Evolutionary conservation across 495 filamentous ascomycete species (phyloP), one percentile per base, ranked within the genome.

Genomic region (Penicillium atrosanguineum): DNA sequence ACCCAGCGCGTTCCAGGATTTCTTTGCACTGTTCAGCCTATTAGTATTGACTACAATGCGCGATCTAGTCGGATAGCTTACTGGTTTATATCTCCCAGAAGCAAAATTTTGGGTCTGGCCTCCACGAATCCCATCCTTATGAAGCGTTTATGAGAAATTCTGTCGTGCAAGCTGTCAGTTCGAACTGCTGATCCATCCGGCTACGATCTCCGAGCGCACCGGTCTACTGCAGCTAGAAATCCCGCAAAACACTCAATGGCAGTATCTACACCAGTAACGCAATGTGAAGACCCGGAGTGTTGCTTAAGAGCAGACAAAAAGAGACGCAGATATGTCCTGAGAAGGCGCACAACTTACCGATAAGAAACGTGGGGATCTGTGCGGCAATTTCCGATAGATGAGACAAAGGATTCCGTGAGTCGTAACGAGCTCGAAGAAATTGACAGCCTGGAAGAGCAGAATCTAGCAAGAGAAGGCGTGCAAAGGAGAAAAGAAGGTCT

Each of bases 31-130:
- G 21, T 45, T 41, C 31, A 15, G 5, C 15, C 9, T 23, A 4
- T 38, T 4, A 56, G 41, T 18, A 41, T 44, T 18, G 20, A 20
- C 18, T 52, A 23, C 23, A 7, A 36, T 31, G 25, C 20, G 25
- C 7, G 19, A 21, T 3, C 16, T 44, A 19, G 2, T 25, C 19
- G 5, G 19, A 18, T 37, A 15, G 74, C 74, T 14, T 66, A 83
- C 78, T 85, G 81, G n/a, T 71, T 63, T 12, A 87, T 78, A 14
- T 73, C 50, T n/a, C 82, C 82, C 3, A 85, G 70, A n/a, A 83
- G 63, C 20, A 85, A 74, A 40, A 82, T 69, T 50, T 79, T 80
- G 45, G 76, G 78, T 52, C 70, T 77, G 4, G 61, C 7, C 21
- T 14, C 40, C 21, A 50, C 53, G 28, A 60, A 57, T 37, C 45